These are phyloP conservation scores for Rhizopogon sp. DNA, from an alignment of 768 basidiomycete species.

Conservation along the genomic window DNA sequence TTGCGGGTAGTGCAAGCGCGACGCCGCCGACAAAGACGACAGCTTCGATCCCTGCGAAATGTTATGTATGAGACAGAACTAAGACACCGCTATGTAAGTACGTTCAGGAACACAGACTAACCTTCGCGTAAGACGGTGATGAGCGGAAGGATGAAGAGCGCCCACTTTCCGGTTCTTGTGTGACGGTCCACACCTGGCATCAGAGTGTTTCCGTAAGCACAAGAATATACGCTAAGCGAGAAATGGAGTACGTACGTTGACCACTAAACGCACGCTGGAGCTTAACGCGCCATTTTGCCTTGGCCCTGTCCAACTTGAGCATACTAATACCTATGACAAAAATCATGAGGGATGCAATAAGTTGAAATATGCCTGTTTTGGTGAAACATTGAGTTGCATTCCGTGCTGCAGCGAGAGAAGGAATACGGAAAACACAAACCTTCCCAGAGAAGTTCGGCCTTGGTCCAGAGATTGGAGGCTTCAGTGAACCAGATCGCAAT, in stretches of 20 bases:
- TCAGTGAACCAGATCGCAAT: slow-evolving; percentile 95
- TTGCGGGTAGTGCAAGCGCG: slow-evolving; percentile 76
- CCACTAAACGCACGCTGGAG: slow-evolving; percentile 72
- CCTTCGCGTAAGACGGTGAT: slow-evolving; percentile 94
- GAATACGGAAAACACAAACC: slow-evolving; percentile 40
- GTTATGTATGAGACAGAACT: not conserved
- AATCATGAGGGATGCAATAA: slow-evolving; percentile 76
- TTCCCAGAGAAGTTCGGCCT: slow-evolving; percentile 91
- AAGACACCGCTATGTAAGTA: not conserved
- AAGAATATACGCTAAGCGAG: not conserved
- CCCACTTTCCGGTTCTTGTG: slow-evolving; percentile 68
- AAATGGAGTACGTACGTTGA: slow-evolving; percentile 32
- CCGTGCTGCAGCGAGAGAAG: not conserved
- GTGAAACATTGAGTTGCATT: not conserved
- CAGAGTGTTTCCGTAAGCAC: not conserved
- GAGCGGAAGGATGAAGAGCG: slow-evolving; percentile 83
- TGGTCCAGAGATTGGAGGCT: slow-evolving; percentile 77
- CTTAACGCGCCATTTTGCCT: slow-evolving; percentile 93
- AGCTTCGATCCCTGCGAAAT: slow-evolving; percentile 66
- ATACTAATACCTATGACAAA: slow-evolving; percentile 92
- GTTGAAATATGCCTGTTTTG: slow-evolving; percentile 54
- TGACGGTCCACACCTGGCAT: slow-evolving; percentile 39
- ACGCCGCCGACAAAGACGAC: slow-evolving; percentile 94
- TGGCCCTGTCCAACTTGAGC: slow-evolving; percentile 92
- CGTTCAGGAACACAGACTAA: slow-evolving; percentile 9